Base-by-base conservation (phyloP, 1,284 basidiomycete genomes). In the Ganoderma leucocontextum region DNA sequence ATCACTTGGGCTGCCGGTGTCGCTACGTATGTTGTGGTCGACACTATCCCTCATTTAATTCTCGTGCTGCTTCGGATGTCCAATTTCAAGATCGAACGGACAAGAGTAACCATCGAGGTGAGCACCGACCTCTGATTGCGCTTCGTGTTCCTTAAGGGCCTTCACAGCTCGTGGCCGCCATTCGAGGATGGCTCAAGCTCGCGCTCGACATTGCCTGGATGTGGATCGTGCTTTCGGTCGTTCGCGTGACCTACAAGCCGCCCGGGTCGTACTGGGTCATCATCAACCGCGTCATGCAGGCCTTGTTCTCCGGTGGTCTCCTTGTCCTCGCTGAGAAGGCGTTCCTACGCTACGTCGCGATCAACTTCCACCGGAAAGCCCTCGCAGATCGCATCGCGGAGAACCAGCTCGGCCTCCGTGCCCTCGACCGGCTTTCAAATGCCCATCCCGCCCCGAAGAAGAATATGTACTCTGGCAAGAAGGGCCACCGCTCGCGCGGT, bases 291-390 rank as follows among this genome's bases (percentile, higher is more conserved):
- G 17, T 33, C 15, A 8, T 60, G 29, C 72, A 90, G 89, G 90
- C 89, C 17, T 78, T 93, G 36, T 94, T 94, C 74, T 82, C 90
- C 13, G 82, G 86, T 4, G 83, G 86, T 2, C 77, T 92, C 29
- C 84, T 94, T 58, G 77, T 94, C 9, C 84, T 93, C 5, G 84
- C 81, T 10, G 92, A 94, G 76, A 94, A 94, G 75, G 77, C 91
- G 52, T 89, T 91, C 76, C 78, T 94, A 38, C 90, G 88, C 73
- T 89, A 90, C 71, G 86, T 93, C 55, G 91, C 91, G n/a, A 93
- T 93, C 80, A 90, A 87, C 73, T 93, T 93, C 76, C 92, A 93
- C 77, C 83, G 88, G 72, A 90, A 87, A 71, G 91, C 92, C 7
- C 85, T 93, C 36, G 88, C 91, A 25, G 92, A 93, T 64, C 88